A percentile compares a stretch with the other conserved stretches of the same genome.
These are phyloP conservation scores for Nakazawaea holstii DNA, from an alignment of 805 yeast species.

Conservation along the genomic window DNA sequence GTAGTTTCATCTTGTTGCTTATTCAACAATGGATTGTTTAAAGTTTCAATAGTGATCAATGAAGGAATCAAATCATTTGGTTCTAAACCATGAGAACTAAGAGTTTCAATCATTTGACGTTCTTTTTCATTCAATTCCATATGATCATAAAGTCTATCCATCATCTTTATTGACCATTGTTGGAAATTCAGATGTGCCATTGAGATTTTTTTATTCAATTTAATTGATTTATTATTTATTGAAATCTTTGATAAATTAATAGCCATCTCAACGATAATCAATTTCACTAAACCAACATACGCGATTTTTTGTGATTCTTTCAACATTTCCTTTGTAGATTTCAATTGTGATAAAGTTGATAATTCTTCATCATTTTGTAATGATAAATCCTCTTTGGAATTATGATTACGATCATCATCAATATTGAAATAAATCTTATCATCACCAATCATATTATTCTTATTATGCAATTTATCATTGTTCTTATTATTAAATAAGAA, in stretches of 20 bases:
- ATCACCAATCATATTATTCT: conserved; percentile 8
- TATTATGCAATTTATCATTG: conserved; percentile 22
- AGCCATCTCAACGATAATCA: conserved; percentile 76
- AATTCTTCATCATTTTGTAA: conserved; percentile 24
- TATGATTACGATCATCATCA: conserved; percentile 19
- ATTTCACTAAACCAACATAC: conserved; percentile 78
- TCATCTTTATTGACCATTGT: conserved; percentile 75
- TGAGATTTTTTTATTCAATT: conserved; percentile 55
- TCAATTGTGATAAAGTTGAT: conserved; percentile 58
- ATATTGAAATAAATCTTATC: conserved; percentile 13
- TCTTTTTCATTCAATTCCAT: conserved; percentile 76
- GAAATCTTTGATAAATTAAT: conserved; percentile 62
- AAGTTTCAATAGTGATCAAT: conserved; percentile 43
- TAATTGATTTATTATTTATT: conserved; percentile 43
- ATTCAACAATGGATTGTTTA: conserved; percentile 44
- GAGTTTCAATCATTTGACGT: conserved; percentile 77
- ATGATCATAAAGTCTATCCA: conserved; percentile 71
- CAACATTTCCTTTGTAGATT: conserved; percentile 75
- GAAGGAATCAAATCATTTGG: conserved; percentile 65
- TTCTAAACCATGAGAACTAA: conserved; percentile 79
- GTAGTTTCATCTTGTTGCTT: conserved; percentile 9
- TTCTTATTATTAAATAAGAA: conserved; percentile 37
- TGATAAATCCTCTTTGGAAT: conserved; percentile 24
- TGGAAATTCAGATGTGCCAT: conserved; percentile 73
- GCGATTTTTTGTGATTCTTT: conserved; percentile 86